Percentiles rank a stretch among this genome's conserved stretches.
phyloP scores from a whole-genome alignment of 1,139 yeast genomes.

The Schwanniomyces etchellsii region DNA sequence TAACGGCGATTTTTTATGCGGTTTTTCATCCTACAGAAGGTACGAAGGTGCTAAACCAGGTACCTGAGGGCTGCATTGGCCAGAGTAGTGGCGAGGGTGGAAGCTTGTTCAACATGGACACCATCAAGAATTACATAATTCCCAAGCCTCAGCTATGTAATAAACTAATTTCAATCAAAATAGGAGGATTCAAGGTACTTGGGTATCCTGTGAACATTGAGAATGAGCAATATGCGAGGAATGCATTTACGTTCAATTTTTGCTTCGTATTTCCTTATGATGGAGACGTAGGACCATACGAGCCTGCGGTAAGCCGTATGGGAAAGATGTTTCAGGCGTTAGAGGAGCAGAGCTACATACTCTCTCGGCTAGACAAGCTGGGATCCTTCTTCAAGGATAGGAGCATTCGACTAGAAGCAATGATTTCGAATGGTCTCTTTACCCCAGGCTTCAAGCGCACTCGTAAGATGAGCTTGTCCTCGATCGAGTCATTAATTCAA shows the following conservation, averaged over 20 bases:
- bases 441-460: constrained; percentile 40
- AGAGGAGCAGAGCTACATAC: constrained; percentile 79
- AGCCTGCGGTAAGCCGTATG: constrained; percentile 74
- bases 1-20: constrained; percentile 81
- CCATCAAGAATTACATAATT: constrained; percentile 82
- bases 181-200: constrained; percentile 63
- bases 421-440: constrained; percentile 2
- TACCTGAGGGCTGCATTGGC: constrained; percentile 60
- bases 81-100: constrained; percentile 13
- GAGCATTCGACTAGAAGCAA: neutral
- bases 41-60: constrained; percentile 88
- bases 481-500: constrained; percentile 75
- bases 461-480: constrained; percentile 43
- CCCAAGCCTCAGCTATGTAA: constrained; percentile 93
- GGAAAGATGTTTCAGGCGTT: constrained; percentile 87
- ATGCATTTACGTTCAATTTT: constrained; percentile 87
- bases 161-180: constrained; percentile 67
- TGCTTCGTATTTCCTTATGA: constrained; percentile 86
- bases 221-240: constrained; percentile 73
- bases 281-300: constrained; percentile 80
- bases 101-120: constrained; percentile 71
- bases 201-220: constrained; percentile 90
- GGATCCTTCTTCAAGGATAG: constrained; percentile 30
- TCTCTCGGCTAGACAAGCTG: constrained; percentile 49
- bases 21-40: constrained; percentile 96